phyloP scores from a whole-genome alignment of 148 eudicot species.

The Spergularia bocconei region DNA sequence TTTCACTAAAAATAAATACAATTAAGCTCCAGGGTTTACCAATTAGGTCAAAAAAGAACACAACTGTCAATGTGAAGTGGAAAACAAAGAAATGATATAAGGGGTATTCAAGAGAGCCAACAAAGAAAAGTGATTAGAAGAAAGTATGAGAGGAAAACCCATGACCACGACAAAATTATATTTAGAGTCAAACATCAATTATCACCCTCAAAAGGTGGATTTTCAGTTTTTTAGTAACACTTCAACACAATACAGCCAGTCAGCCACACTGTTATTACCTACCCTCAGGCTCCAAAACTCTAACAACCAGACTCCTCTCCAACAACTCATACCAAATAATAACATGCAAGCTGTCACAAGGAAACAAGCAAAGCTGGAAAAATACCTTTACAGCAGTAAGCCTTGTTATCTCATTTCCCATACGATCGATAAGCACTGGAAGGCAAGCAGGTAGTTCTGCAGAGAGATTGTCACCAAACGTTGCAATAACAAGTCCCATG shows the following conservation, averaged over 20 bases:
- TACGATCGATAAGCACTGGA: slow-evolving; percentile 96
- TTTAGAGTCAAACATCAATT: neutral
- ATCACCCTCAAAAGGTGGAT: neutral
- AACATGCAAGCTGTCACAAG: neutral
- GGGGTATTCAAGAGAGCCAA: too few relatives aligned
- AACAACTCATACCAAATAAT: neutral
- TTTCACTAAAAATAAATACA: neutral
- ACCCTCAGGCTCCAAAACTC: neutral
- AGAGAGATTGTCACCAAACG: slow-evolving; percentile 86
- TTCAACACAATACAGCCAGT: neutral
- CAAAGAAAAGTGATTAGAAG: neutral
- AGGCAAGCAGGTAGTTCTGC: slow-evolving; percentile 78
- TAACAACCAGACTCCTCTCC: neutral
- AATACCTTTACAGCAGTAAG: slow-evolving; percentile 97
- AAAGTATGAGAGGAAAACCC: neutral
- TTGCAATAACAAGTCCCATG: slow-evolving; percentile 93
- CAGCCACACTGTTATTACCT: neutral
- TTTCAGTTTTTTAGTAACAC: neutral
- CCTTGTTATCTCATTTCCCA: slow-evolving; percentile 98
- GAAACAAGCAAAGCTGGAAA: slow-evolving; percentile 6
- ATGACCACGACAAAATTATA: too few relatives aligned
- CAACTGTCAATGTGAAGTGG: too few relatives aligned
- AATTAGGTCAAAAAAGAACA: neutral
- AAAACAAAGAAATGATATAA: too few relatives aligned
- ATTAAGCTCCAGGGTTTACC: neutral